Evolutionary conservation across 306 rosid genomes (phyloP).

Genomic region (Purshia tridentata): DNA sequence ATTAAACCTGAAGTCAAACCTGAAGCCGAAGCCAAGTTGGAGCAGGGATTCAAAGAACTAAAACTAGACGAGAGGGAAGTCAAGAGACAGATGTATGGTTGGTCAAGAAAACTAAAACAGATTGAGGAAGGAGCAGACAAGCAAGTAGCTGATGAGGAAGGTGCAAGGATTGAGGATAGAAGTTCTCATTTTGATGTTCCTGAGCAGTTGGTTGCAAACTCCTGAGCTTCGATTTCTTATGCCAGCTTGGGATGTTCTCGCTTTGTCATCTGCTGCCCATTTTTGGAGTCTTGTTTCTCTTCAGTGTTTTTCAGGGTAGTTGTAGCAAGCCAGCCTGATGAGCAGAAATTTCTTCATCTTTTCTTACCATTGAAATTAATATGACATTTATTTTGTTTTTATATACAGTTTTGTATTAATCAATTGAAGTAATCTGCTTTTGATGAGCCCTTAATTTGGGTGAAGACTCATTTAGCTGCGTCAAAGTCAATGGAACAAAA

Average conservation of each 20-base stretch:
- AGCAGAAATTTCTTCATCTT: background rate
- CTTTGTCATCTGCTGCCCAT: conserved; percentile 39
- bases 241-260: conserved; percentile 13
- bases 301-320: conserved; percentile 9
- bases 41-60: conserved; percentile 61
- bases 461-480: background rate
- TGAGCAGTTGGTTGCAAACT: conserved; percentile 43
- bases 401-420: conserved; percentile 15
- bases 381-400: background rate
- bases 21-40: conserved; percentile 68
- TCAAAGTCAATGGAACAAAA: too few relatives aligned
- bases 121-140: conserved; percentile 32
- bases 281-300: conserved; percentile 36
- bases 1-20: conserved; percentile 52
- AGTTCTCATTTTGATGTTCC: conserved; percentile 32
- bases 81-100: conserved; percentile 48
- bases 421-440: background rate
- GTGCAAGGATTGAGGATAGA: conserved; percentile 15
- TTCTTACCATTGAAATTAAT: background rate
- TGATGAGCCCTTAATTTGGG: background rate
- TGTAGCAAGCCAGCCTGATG: conserved; percentile 9
- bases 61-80: conserved; percentile 63
- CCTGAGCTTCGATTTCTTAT: conserved; percentile 17
- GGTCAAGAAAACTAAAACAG: conserved; percentile 45
- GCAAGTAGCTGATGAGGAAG: conserved; percentile 28